Evolutionary conservation across 345 rosid species (phyloP).

Genomic region (Boechera divaricarpa): DNA sequence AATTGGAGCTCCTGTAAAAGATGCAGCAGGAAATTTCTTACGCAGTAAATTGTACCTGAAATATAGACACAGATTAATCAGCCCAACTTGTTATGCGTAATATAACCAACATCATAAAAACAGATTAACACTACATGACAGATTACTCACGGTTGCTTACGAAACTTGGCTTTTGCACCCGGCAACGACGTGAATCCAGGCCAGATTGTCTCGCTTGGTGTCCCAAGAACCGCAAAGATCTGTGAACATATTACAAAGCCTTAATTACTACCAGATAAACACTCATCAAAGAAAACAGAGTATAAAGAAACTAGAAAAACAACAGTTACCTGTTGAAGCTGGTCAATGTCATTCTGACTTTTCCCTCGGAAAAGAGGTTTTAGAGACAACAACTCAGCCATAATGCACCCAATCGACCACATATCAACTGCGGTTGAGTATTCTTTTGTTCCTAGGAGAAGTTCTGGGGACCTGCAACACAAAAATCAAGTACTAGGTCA

Average conservation of each 20-base stretch:
- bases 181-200: conserved; percentile 68
- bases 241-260: conserved; percentile 40
- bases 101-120: not conserved
- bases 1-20: conserved; percentile 72
- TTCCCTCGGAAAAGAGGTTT: conserved; percentile 77
- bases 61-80: conserved; percentile 32
- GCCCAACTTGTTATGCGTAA: not conserved
- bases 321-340: conserved; percentile 67
- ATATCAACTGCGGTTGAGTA: conserved; percentile 90
- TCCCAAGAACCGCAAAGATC: conserved; percentile 82
- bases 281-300: conserved; percentile 12
- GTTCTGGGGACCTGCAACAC: conserved; percentile 81
- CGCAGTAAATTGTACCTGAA: conserved; percentile 75
- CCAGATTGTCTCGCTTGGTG: conserved; percentile 75
- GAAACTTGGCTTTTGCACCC: conserved; percentile 74
- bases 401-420: conserved; percentile 96
- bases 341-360: conserved; percentile 62
- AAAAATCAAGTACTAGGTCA: conserved; percentile 20
- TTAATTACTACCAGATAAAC: conserved; percentile 10
- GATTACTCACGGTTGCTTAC: conserved; percentile 64
- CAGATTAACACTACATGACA: not conserved
- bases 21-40: conserved; percentile 75
- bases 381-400: conserved; percentile 78
- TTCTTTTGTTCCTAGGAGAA: conserved; percentile 72
- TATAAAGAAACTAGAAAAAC: not conserved